Evolutionary conservation across 805 yeast species (phyloP), one percentile per base, ranked within the genome.

Genomic region (Kuraishia borneana): DNA sequence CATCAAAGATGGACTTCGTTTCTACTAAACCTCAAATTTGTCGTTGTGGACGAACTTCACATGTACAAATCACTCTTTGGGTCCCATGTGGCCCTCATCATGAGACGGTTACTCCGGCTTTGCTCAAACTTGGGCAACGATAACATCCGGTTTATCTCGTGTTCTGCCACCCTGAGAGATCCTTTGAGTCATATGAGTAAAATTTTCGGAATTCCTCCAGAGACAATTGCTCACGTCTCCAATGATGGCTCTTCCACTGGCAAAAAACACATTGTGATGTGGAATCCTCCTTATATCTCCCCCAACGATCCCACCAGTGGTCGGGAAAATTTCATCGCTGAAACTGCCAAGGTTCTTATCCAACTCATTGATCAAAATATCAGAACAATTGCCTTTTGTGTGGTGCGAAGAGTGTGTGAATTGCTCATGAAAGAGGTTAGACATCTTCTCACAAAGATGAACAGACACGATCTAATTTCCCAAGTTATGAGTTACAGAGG

Each of bases 401-500:
- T 81, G 18, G 84, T 84, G 22, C 67, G 99, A 35, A 68, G 76
- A 36, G 80, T 81, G 3, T 89, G 96, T 54, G 99, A 92, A 54
- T 58, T 83, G 18, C 48, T 92, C 31, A 83, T 89, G 82, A 82
- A 84, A 42, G 89, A 84, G 36, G 80, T 88, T 0, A 56, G 94
- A 34, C 62, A 59, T n/a, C 53, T 64, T 13, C 60, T 77, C 22
- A 57, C 63, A 23, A 64, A 62, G 19, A 45, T 61, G 31, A 65
- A 67, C 21, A 62, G 62, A 42, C 46, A 61, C 9, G 68, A 70
- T 21, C 46, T 73, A 32, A 48, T 65, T 3, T 59, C 71, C n/a
- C 80, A 78, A 37, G 79, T 88, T 3, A 83, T 85, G 94, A 76
- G 94, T 34, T 92, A 92, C 46, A 63, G 99, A 42, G 98, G 97